Conservation (phyloP, 345 rosid genomes). For the Zanthoxylum bungeanum region DNA sequence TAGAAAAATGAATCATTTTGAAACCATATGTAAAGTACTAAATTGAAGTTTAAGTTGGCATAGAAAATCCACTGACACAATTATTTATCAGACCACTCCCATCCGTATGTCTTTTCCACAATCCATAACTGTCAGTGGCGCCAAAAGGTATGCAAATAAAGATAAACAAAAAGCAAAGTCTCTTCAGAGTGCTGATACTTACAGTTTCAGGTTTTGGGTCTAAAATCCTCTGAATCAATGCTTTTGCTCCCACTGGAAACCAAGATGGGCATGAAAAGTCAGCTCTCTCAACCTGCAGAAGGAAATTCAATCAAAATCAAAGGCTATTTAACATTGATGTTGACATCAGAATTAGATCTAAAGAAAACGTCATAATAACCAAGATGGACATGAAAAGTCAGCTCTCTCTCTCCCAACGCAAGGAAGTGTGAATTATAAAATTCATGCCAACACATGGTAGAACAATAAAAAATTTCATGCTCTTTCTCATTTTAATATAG, state of each 20-base stretch:
- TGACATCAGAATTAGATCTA: not conserved
- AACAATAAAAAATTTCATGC: not conserved
- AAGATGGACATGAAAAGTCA: too few relatives aligned
- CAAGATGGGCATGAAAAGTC: conserved; percentile 86
- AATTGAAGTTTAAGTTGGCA: not conserved
- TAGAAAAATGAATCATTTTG: not conserved
- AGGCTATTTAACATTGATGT: not conserved
- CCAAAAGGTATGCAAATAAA: conserved; percentile 7
- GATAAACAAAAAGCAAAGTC: not conserved
- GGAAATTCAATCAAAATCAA: not conserved
- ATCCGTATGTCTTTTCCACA: not conserved
- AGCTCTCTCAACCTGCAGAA: conserved; percentile 74
- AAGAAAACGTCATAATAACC: conserved; percentile 1
- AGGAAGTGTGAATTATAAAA: not conserved
- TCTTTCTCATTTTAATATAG: not conserved
- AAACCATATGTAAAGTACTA: not conserved
- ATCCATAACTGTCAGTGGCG: not conserved
- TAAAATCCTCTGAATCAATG: conserved; percentile 73
- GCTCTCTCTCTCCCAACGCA: too few relatives aligned
- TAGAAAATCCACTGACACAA: not conserved
- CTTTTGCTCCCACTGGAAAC: conserved; percentile 85
- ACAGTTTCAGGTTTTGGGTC: conserved; percentile 92
- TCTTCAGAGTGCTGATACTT: conserved; percentile 27
- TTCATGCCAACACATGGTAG: not conserved
- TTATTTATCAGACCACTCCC: not conserved